Percentiles rank a stretch among this genome's conserved stretches.
These are phyloP conservation scores for Trichoderma sp. DNA, from an alignment of 2,329 filamentous ascomycete species.

Conservation along the genomic window DNA sequence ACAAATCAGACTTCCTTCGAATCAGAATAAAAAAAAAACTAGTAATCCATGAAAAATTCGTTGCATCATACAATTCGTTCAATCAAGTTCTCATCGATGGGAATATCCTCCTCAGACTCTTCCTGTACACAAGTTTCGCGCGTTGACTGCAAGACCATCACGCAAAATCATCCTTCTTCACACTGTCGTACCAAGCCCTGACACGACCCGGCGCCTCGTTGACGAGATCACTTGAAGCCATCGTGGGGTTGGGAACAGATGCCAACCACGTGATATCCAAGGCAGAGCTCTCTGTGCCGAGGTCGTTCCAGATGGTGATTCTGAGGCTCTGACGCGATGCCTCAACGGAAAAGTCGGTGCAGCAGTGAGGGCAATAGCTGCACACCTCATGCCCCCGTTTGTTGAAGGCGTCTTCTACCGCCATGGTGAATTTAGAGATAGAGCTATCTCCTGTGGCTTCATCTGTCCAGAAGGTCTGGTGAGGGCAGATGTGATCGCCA, in stretches of 20 bases:
- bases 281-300: slow-evolving; percentile 4
- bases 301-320: slow-evolving; percentile 4
- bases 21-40: not conserved
- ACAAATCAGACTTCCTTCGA: not conserved
- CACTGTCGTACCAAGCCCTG: not conserved
- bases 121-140: not conserved
- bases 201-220: not conserved
- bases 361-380: slow-evolving; percentile 2
- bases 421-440: not conserved
- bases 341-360: slow-evolving; percentile 10
- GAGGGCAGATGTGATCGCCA: not conserved
- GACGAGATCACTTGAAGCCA: not conserved
- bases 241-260: not conserved
- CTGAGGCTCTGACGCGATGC: not conserved
- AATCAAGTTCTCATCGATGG: not conserved
- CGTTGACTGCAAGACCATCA: not conserved
- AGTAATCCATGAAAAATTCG: not conserved
- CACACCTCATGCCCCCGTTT: not conserved
- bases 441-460: not conserved
- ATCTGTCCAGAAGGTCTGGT: not conserved
- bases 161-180: not conserved
- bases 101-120: not conserved
- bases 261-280: not conserved
- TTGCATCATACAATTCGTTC: not conserved
- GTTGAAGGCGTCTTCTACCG: not conserved